Evolutionary conservation across 768 basidiomycete species (phyloP).

Genomic region (Kwoniella sp.): DNA sequence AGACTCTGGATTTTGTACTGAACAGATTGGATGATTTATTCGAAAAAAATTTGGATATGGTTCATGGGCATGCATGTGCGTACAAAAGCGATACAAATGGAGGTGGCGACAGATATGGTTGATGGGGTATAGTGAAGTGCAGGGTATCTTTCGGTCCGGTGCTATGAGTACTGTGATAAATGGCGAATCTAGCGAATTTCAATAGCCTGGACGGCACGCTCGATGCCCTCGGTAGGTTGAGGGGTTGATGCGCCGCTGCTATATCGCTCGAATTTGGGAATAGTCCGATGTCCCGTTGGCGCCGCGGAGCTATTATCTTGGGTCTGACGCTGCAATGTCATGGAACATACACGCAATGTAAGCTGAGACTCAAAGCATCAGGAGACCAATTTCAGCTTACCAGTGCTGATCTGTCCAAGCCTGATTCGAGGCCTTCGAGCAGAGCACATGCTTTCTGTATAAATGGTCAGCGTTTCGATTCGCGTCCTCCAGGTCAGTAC

Average conservation of each 20-base stretch:
- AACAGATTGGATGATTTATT: no score
- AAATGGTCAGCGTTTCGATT: background rate
- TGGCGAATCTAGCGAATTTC: conserved; percentile 22
- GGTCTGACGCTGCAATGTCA: conserved; percentile 63
- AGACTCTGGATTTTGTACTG: no score
- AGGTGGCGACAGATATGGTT: no score
- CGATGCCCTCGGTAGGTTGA: conserved; percentile 35
- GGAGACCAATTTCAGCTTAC: conserved; percentile 31
- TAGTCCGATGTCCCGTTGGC: conserved; percentile 72
- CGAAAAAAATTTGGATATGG: no score
- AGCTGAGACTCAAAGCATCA: conserved; percentile 11
- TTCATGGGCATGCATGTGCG: no score
- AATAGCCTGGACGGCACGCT: conserved; percentile 39
- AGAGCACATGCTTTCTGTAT: conserved; percentile 71
- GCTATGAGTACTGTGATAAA: no score
- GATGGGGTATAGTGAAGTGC: no score
- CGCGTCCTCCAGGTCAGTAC: no score
- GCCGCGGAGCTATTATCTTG: conserved; percentile 62
- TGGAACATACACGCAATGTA: conserved; percentile 58
- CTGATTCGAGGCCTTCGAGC: conserved; percentile 85
- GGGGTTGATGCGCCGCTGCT: background rate
- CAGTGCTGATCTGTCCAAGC: conserved; percentile 61
- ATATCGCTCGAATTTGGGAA: conserved; percentile 60
- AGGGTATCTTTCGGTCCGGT: no score
- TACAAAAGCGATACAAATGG: no score